Conservation (phyloP, 768 basidiomycete species). For the Leucosporidium yakuticum region DNA sequence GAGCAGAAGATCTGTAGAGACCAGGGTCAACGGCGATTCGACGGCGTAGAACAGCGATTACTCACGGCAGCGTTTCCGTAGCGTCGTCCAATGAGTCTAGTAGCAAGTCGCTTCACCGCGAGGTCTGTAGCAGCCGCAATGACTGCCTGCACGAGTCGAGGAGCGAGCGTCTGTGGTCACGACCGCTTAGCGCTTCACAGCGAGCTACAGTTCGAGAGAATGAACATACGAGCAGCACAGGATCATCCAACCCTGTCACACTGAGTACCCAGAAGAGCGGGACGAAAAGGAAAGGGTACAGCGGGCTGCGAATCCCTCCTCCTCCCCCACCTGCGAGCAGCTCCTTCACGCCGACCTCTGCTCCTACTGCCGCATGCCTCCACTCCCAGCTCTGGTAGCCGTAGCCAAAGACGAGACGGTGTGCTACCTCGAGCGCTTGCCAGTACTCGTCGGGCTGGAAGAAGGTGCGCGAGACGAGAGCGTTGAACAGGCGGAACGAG, state of each 20-base stretch:
- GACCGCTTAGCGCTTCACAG: too few species aligned
- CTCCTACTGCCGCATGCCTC: slow-evolving; percentile 42
- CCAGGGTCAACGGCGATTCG: not conserved
- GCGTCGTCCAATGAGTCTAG: not conserved
- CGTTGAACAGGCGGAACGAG: slow-evolving; percentile 43
- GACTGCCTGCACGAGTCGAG: slow-evolving; percentile 45
- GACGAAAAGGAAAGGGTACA: slow-evolving; percentile 75
- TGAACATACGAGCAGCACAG: slow-evolving; percentile 58
- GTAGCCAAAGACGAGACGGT: slow-evolving; percentile 80
- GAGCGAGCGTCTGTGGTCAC: slow-evolving; percentile 57
- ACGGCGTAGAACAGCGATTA: not conserved
- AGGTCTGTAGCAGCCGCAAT: slow-evolving; percentile 68
- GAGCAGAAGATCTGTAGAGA: slow-evolving; percentile 42
- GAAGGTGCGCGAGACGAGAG: slow-evolving; percentile 69
- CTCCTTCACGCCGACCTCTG: too few species aligned
- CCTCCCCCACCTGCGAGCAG: slow-evolving; percentile 31
- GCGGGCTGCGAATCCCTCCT: slow-evolving; percentile 66
- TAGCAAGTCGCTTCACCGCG: slow-evolving; percentile 40
- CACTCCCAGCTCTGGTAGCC: slow-evolving; percentile 97
- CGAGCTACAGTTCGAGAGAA: not conserved
- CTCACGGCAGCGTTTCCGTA: too few species aligned
- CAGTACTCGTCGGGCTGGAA: slow-evolving; percentile 98
- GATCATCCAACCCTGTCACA: slow-evolving; percentile 52
- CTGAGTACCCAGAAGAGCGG: slow-evolving; percentile 67
- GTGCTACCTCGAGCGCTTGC: slow-evolving; percentile 88